These are phyloP conservation scores for Colletotrichum australisinense DNA, from an alignment of 2,329 filamentous ascomycete species.

Conservation along the genomic window DNA sequence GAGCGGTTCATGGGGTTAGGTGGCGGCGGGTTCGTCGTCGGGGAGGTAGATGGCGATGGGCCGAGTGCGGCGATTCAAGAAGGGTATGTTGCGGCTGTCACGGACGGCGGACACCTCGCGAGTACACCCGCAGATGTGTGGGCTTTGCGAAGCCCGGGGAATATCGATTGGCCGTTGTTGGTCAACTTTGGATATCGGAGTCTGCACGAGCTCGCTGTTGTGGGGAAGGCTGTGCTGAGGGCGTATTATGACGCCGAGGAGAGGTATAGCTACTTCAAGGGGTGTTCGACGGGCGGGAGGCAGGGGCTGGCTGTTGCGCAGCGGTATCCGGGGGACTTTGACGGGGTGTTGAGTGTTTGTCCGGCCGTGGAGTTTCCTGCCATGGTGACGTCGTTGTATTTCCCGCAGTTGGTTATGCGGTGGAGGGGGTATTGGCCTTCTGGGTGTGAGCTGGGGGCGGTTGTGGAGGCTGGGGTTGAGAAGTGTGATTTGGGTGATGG, in stretches of 20 bases:
- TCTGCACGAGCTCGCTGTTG: constrained; percentile 49
- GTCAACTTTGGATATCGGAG: constrained; percentile 16
- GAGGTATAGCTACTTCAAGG: constrained; percentile 63
- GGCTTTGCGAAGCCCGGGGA: constrained; percentile 34
- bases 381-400: background rate
- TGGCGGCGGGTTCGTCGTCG: constrained; percentile 32
- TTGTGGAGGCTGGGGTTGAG: constrained; percentile 45
- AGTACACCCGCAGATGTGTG: constrained; percentile 25
- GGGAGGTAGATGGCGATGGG: background rate
- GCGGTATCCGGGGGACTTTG: constrained; percentile 66
- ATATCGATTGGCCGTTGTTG: background rate
- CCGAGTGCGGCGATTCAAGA: constrained; percentile 48
- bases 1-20: constrained; percentile 33
- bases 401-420: constrained; percentile 10
- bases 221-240: constrained; percentile 59
- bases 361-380: constrained; percentile 48
- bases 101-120: constrained; percentile 38
- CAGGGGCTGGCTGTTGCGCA: constrained; percentile 68
- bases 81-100: constrained; percentile 38
- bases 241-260: constrained; percentile 55
- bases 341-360: constrained; percentile 64
- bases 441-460: constrained; percentile 45
- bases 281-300: constrained; percentile 70
- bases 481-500: constrained; percentile 60
- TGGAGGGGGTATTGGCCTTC: background rate